These are phyloP conservation scores for Tremellales sp. DNA, from an alignment of 1,284 basidiomycete genomes.

Conservation along the genomic window DNA sequence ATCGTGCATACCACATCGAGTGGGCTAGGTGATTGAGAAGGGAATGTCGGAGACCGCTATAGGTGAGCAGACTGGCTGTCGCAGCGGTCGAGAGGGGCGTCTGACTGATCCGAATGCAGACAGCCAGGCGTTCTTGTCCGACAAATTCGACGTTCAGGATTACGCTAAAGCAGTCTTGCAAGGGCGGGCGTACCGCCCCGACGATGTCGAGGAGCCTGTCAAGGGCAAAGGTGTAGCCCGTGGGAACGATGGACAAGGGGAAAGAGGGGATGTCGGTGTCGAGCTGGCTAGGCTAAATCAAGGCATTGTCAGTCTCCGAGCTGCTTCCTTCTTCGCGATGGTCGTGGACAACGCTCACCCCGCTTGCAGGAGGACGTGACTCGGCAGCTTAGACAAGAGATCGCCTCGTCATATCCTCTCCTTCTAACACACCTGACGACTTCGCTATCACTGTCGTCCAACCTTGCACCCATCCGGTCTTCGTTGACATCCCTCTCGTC, in stretches of 20 bases:
- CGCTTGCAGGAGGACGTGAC: conserved; percentile 76
- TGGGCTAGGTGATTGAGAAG: too few species aligned
- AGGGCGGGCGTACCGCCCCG: conserved; percentile 64
- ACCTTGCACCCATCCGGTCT: conserved; percentile 41
- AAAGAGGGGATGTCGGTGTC: conserved; percentile 76
- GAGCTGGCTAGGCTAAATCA: conserved; percentile 77
- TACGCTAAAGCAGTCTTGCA: conserved; percentile 84
- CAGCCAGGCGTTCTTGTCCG: conserved; percentile 46
- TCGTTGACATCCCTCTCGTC: conserved; percentile 32
- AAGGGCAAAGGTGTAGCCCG: conserved; percentile 7
- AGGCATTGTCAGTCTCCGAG: conserved; percentile 55
- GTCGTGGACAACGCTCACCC: conserved; percentile 3
- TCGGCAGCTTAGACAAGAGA: conserved; percentile 73
- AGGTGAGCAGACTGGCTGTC: too few species aligned
- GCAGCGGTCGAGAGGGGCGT: too few species aligned
- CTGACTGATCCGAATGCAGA: too few species aligned
- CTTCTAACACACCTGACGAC: conserved; percentile 54
- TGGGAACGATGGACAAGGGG: conserved; percentile 10
- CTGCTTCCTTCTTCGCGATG: background rate
- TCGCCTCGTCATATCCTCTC: conserved; percentile 47
- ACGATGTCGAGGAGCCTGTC: conserved; percentile 38
- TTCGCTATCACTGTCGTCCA: conserved; percentile 60
- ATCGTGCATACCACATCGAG: too few species aligned
- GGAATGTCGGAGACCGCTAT: too few species aligned
- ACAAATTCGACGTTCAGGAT: conserved; percentile 75